These are phyloP conservation scores for Candida mattraensis DNA, from an alignment of 805 yeast species.

Conservation along the genomic window DNA sequence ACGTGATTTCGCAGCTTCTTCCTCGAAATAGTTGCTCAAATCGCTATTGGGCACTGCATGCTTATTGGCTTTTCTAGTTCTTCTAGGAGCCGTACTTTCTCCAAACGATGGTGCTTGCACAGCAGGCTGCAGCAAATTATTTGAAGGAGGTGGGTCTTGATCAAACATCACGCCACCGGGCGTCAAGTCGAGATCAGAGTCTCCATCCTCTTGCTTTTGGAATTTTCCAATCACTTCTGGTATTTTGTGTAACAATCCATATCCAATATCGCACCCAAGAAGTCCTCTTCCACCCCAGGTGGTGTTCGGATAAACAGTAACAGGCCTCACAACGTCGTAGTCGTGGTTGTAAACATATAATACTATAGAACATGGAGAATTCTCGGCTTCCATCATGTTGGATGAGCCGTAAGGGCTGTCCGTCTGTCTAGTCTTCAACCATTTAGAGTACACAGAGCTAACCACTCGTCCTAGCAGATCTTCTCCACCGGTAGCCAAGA, in stretches of 20 bases:
- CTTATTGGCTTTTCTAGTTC: constrained; percentile 18
- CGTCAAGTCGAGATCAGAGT: constrained; percentile 20
- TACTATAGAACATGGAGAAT: constrained; percentile 38
- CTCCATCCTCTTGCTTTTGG: constrained; percentile 17
- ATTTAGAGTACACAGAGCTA: constrained; percentile 46
- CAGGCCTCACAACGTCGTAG: constrained; percentile 82
- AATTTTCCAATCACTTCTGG: constrained; percentile 64
- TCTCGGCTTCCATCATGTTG: constrained; percentile 1
- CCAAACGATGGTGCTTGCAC: constrained; percentile 28
- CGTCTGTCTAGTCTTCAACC: constrained; percentile 16
- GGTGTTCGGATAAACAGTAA: constrained; percentile 71
- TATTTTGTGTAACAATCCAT: constrained; percentile 73
- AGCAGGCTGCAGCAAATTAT: constrained; percentile 19
- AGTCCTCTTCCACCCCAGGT: constrained; percentile 83
- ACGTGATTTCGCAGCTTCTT: constrained; percentile 42
- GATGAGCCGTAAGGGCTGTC: constrained; percentile 28
- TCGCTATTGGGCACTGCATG: constrained; percentile 24
- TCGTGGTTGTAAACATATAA: constrained; percentile 86
- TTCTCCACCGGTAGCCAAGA: constrained; percentile 86
- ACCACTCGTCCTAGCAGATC: constrained; percentile 69
- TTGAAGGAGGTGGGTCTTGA: constrained; percentile 12
- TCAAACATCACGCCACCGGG: constrained; percentile 28
- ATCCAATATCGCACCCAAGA: constrained; percentile 93
- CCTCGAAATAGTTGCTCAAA: constrained; percentile 40
- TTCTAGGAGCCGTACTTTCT: constrained; percentile 9